These are phyloP conservation scores for Nannochloropsis gaditana DNA, from an alignment of 108 stramenopile genomes.

Conservation along the genomic window DNA sequence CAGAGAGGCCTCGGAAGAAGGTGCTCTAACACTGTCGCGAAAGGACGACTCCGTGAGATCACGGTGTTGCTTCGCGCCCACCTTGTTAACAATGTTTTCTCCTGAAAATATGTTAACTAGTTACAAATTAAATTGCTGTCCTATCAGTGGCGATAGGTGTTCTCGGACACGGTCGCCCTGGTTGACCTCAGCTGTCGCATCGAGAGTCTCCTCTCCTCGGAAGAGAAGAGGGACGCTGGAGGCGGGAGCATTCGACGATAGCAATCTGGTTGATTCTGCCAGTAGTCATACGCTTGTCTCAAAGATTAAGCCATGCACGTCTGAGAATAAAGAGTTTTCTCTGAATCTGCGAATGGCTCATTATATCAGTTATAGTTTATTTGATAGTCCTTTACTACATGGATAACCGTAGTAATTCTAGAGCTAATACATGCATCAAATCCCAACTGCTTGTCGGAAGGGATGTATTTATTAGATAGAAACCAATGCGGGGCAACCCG, in stretches of 20 bases:
- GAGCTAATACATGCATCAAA: slow-evolving; percentile 96
- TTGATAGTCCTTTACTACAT: slow-evolving; percentile 97
- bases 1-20: slow-evolving; percentile 17
- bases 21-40: neutral
- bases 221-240: neutral
- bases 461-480: slow-evolving; percentile 93
- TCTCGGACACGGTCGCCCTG: neutral
- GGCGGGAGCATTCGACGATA: slow-evolving; percentile 4
- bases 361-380: slow-evolving; percentile 99
- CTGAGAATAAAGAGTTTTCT: slow-evolving; percentile 58
- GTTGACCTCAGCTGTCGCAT: neutral
- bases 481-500: slow-evolving; percentile 72
- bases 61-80: neutral
- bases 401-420: slow-evolving; percentile 98
- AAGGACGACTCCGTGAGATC: neutral
- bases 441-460: slow-evolving; percentile 65
- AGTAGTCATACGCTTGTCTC: slow-evolving; percentile 99
- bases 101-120: neutral
- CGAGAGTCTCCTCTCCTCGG: neutral
- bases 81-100: neutral
- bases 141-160: neutral
- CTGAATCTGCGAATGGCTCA: slow-evolving; percentile 83
- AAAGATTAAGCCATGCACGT: slow-evolving; percentile 99
- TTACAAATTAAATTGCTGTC: neutral
- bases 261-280: slow-evolving; percentile 99